Base-by-base conservation (phyloP, 345 rosid genomes). In the Garcia nutans region DNA sequence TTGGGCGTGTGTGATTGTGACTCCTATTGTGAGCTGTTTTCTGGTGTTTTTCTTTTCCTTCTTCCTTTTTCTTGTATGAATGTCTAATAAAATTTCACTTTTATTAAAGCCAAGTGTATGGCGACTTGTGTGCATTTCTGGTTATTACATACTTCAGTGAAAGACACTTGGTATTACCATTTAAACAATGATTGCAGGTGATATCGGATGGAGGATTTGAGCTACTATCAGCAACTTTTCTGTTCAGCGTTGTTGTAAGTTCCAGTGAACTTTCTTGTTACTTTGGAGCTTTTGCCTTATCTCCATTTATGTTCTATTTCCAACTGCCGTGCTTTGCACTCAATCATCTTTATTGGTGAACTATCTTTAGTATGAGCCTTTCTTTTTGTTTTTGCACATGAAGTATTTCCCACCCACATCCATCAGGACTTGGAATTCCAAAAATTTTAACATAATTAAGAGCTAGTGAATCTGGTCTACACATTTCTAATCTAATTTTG, bases 121-220 rank as follows among this genome's bases (percentile, higher is more conserved):
- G 22, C 50, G 11, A 9, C 12, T 57, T 28, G 22, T 9, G 9
- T 49, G 10, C 16, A 4, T 55, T 33, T 31, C 3, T 55, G 61
- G 8, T 28, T 70, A 54, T 7, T 8, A 5, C 13, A 31, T 57
- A 23, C 49, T 10, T 65, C 26, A 41, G 16, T 42, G 69, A 28
- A 6, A 31, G 20, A 33, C 3, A 33, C 6, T 31, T 45, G 52
- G 2, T 59, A 52, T 19, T 55, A 15, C 33, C 62, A 45, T 56
- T 76, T 16, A 65, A 63, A 68, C 42, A 49, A 65, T 66, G 23
- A 65, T 81, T 82, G 82, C 83, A 91, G 99, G 89, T 85, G 75
- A 89, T 89, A 79, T 81, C 98, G 13, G 96, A 90, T 74, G 87
- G 90, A 85, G 98, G 98, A 68, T 83, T 91, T 67, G 90, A 90